Percentiles rank a stretch among this genome's conserved stretches.
Evolutionary conservation across 192 early-diverging fungal genomes (phyloP).

Genomic region (Endogone sp.): DNA sequence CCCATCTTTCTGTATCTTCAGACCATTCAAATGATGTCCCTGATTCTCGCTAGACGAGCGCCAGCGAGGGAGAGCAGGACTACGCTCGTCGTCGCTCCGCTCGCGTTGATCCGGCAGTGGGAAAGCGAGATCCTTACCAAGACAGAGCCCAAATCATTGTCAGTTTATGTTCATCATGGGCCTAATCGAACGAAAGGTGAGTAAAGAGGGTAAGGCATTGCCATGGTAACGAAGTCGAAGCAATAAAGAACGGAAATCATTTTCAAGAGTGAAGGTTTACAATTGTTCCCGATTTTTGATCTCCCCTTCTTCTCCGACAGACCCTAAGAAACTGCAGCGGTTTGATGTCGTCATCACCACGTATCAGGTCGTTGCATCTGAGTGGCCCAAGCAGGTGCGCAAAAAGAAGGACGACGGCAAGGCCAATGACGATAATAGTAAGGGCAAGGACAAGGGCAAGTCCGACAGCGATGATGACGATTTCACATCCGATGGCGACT

Average conservation of each 20-base stretch:
- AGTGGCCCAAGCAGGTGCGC: conserved; percentile 18
- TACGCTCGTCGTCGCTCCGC: conserved; percentile 35
- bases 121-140: conserved; percentile 27
- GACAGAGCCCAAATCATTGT: conserved; percentile 15
- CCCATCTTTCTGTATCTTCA: too few species aligned
- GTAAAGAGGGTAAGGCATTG: too few species aligned
- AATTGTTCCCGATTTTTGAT: not conserved
- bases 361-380: conserved; percentile 30
- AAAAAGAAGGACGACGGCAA: not conserved
- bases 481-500: too few species aligned
- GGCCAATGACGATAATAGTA: too few species aligned
- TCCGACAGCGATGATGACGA: too few species aligned
- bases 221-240: too few species aligned
- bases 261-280: not conserved
- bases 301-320: not conserved
- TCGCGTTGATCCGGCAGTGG: conserved; percentile 38
- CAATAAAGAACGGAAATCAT: too few species aligned
- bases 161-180: conserved; percentile 32
- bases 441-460: too few species aligned
- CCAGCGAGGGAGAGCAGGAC: not conserved
- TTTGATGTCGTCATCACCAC: conserved; percentile 40
- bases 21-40: conserved; percentile 31
- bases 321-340: conserved; percentile 11
- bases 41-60: conserved; percentile 5
- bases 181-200: conserved; percentile 18